Evolutionary conservation across 148 eudicot species (phyloP), one percentile per base, ranked within the genome.

Genomic region (Camellia granthamiana): DNA sequence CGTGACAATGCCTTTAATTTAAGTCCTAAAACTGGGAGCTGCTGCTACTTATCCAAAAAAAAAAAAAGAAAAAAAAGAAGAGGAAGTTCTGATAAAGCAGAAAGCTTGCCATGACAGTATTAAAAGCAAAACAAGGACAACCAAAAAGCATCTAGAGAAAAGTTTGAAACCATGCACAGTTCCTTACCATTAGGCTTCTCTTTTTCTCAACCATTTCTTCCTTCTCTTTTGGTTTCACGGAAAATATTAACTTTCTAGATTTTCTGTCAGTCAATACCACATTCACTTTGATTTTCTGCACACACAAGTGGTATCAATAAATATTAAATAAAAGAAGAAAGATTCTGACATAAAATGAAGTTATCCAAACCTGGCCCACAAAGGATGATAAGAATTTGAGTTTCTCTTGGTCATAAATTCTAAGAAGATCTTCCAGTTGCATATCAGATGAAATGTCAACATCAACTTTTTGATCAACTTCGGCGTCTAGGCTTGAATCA

Each of bases 391-490:
- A 83, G 85, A 90, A 92, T 69, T 83, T 85, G 69, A 89, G 97
- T 85, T 96, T 96, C 87, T 92, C 93, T 75, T 89, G 90, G 87
- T 93, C 93, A 81, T 96, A 94, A 69, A 92, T 83, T 76, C 80
- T 91, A 69, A 91, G 87, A 86, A 94, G 92, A 85, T 96, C 99
- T 74, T 94, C 97, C 73, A 94, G 81, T 81, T 91, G 87, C 93
- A 89, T 89, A 86, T 88, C 95, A 71, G 90, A 78, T 42, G 92
- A 85, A 78, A 90, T 66, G 76, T 87, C 83, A 75, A 74, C 75
- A 56, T 87, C 91, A 60, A 81, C 51, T 69, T 87, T 84, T 67
- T 80, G 80, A 81, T 69, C 82, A 54, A 15, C 30, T 70, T 86
- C 82, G 60, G 85, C 56, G 74, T 81, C 72, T 60, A 70, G 64